Evolutionary conservation across 2,329 filamentous ascomycete species (phyloP).

Genomic region (Tolypocladium pustulatum): DNA sequence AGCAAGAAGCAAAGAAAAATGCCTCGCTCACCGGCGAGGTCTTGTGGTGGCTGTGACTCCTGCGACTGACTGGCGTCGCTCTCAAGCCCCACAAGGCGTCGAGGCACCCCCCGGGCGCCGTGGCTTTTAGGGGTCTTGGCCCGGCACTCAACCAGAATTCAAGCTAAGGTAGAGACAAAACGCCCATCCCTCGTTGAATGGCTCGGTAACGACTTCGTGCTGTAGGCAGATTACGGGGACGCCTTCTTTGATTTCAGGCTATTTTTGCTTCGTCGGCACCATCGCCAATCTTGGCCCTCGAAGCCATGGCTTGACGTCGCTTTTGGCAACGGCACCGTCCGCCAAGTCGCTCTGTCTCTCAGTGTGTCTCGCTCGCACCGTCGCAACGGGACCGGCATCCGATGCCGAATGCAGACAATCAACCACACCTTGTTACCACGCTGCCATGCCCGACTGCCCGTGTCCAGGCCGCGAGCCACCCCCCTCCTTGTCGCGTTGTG

Average conservation of each 20-base stretch:
- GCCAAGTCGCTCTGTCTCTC: not conserved
- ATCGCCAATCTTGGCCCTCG: not conserved
- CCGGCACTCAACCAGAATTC: not conserved
- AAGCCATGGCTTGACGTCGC: not conserved
- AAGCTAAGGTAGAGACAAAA: not conserved
- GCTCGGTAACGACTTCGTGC: not conserved
- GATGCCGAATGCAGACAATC: not conserved
- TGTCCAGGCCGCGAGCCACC: not conserved
- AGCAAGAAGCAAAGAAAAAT: not conserved
- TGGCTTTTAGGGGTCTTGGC: not conserved
- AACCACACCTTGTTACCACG: not conserved
- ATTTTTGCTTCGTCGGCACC: not conserved
- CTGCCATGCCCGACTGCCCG: not conserved
- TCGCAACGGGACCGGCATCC: not conserved
- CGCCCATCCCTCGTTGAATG: not conserved
- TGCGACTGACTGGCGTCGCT: not conserved
- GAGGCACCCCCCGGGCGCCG: not conserved
- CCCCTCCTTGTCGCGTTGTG: not conserved
- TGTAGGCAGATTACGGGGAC: not conserved
- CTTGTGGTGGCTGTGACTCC: not conserved
- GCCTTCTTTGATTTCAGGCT: not conserved
- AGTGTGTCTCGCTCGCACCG: not conserved
- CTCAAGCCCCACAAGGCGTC: not conserved
- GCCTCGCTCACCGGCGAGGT: not conserved
- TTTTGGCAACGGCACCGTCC: not conserved